phyloP scores from a whole-genome alignment of 768 basidiomycete genomes.

The Tricholoma bakamatsutake region DNA sequence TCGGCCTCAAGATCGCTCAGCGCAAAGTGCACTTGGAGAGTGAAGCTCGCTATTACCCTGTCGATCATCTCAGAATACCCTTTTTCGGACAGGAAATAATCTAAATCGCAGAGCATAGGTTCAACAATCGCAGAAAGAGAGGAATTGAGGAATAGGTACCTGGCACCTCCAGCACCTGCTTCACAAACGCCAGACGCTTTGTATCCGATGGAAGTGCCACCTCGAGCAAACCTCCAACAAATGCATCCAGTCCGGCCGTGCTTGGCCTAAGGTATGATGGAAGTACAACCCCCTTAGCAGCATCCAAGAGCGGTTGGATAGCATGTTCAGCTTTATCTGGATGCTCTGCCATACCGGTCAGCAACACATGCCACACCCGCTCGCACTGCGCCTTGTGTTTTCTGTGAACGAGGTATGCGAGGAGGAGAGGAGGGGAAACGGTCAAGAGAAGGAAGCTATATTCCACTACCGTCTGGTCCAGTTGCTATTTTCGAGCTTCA shows the following conservation, averaged over 20 bases:
- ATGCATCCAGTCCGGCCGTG: slow-evolving; percentile 37
- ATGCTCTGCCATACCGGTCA: slow-evolving; percentile 34
- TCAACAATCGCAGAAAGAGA: slow-evolving; percentile 6
- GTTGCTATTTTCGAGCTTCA: slow-evolving; percentile 24
- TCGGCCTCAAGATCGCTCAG: slow-evolving; percentile 23
- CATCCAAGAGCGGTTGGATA: slow-evolving; percentile 36
- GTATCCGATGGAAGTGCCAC: slow-evolving; percentile 27
- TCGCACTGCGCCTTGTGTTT: slow-evolving; percentile 24
- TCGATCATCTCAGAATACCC: slow-evolving; percentile 29
- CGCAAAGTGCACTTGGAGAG: slow-evolving; percentile 25
- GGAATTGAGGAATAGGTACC: slow-evolving; percentile 23
- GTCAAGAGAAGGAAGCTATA: slow-evolving; percentile 35
- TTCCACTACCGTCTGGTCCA: slow-evolving; percentile 38
- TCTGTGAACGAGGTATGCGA: slow-evolving; percentile 47
- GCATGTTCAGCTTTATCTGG: slow-evolving; percentile 22
- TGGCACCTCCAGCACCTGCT: slow-evolving; percentile 33
- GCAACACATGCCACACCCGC: slow-evolving; percentile 43
- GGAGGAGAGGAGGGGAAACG: slow-evolving; percentile 37
- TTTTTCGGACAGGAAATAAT: slow-evolving; percentile 27
- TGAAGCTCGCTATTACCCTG: slow-evolving; percentile 29
- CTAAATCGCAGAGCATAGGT: slow-evolving; percentile 13
- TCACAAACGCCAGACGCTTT: slow-evolving; percentile 26
- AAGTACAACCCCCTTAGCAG: slow-evolving; percentile 30
- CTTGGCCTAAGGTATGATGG: slow-evolving; percentile 41
- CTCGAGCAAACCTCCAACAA: slow-evolving; percentile 35